Evolutionary conservation across 1,284 basidiomycete genomes (phyloP).

Genomic region (Trichosporon ovoides): DNA sequence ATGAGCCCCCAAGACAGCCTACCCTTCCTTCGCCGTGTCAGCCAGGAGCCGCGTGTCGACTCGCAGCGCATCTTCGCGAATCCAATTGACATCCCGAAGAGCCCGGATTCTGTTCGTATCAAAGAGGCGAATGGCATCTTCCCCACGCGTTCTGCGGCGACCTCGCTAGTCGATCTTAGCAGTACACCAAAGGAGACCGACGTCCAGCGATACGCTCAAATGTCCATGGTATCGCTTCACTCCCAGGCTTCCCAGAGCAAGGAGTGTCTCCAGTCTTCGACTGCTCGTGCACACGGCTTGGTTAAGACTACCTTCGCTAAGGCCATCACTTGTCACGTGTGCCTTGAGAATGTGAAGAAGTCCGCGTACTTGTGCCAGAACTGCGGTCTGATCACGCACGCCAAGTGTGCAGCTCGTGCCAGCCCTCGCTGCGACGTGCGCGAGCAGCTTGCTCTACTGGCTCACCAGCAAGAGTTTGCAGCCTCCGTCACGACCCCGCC

Average conservation of each 20-base stretch:
- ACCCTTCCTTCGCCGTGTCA: constrained; percentile 84
- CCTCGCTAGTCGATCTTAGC: constrained; percentile 15
- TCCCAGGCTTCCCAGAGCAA: constrained; percentile 13
- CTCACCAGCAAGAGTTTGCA: constrained; percentile 28
- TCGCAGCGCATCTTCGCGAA: constrained; percentile 46
- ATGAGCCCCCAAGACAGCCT: constrained; percentile 81
- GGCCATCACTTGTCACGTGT: constrained; percentile 82
- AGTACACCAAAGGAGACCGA: neutral
- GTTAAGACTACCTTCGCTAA: constrained; percentile 90
- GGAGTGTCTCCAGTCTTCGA: constrained; percentile 21
- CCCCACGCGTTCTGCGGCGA: constrained; percentile 10
- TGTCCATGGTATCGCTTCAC: constrained; percentile 21
- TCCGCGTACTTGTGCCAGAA: constrained; percentile 80
- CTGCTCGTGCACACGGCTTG: constrained; percentile 62
- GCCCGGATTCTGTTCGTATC: neutral
- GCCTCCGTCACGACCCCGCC: neutral
- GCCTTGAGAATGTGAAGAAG: constrained; percentile 72
- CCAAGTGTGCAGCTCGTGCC: constrained; percentile 68
- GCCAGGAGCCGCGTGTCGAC: constrained; percentile 63
- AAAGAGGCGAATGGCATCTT: neutral
- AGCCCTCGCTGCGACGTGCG: constrained; percentile 71
- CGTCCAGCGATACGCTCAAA: constrained; percentile 9
- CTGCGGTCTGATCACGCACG: constrained; percentile 82
- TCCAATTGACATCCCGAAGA: neutral
- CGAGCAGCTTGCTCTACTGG: constrained; percentile 33